Base-by-base conservation (phyloP, 441 rosid species). In the Jatropha multifida region DNA sequence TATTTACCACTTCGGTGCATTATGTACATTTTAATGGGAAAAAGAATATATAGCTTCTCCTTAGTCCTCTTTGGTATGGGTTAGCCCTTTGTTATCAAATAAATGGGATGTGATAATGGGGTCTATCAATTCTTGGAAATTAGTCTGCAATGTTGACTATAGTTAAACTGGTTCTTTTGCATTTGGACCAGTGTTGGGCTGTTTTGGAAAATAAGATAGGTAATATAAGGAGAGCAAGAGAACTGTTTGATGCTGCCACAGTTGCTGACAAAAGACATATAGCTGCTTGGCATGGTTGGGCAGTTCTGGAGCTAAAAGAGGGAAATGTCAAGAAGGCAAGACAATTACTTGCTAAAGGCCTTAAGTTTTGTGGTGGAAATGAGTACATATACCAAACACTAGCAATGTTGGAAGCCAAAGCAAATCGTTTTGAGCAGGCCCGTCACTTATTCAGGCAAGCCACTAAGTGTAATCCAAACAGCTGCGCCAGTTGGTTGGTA, bases 271-370 rank as follows among this genome's bases (percentile, higher is more conserved):
- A 89, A 86, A 86, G 83, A 73, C 99, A 95, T 77, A 72, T 89
- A 58, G 98, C 97, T 79, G 97, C 96, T 13, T 95, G 99, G 99
- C 99, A 95, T 79, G 99, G 98, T 66, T 95, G 97, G 99, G 98
- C 98, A 58, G 90, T 93, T 74, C 81, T 95, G 71, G 99, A 95
- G 91, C 85, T 93, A 60, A 92, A 93, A 78, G 95, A 90, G 77
- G 97, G 96, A 60, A 95, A 92, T 81, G 81, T 93, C 65, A 93
- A 88, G 86, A 95, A 93, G 83, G 99, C 99, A 4, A 92, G 98
- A 80, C 92, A 95, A 58, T 80, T 95, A 56, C 98, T 95, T 38
- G 90, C 91, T 38, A 93, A 92, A 82, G 99, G 95, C 61, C 92
- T 95, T 65, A 93, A 89, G 72, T 85, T 86, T 74, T 88, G 95